Percentiles rank a stretch among this genome's conserved stretches.
Conservation (phyloP, 164 flowering plant species). For the Malania oleifera region DNA sequence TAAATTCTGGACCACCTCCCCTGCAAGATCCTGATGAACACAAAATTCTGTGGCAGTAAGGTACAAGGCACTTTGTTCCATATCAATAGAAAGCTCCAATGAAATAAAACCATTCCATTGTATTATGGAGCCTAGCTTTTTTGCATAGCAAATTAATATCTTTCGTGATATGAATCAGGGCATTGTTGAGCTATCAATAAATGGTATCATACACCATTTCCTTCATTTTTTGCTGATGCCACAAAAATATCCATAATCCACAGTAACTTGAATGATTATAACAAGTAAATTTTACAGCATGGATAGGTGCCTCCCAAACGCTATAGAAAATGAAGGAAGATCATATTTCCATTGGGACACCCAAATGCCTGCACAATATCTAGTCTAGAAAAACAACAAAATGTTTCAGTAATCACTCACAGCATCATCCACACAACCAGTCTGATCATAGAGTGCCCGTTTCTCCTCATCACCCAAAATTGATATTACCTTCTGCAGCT, state of each 20-base stretch:
- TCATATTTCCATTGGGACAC: background rate
- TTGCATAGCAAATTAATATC: too few relatives aligned
- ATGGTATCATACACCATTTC: too few relatives aligned
- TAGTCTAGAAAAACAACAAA: background rate
- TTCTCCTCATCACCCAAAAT: slow-evolving; percentile 96
- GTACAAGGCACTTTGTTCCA: background rate
- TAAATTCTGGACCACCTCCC: slow-evolving; percentile 63
- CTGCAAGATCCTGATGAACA: slow-evolving; percentile 72
- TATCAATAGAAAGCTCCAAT: too few relatives aligned
- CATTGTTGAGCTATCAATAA: too few relatives aligned
- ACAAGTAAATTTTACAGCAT: background rate
- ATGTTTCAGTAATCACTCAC: slow-evolving; percentile 40
- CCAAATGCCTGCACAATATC: background rate
- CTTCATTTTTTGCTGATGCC: too few relatives aligned
- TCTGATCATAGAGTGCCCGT: slow-evolving; percentile 89
- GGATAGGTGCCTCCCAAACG: background rate
- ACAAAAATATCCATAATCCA: too few relatives aligned
- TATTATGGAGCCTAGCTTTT: background rate
- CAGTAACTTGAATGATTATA: too few relatives aligned
- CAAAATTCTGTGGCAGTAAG: background rate
- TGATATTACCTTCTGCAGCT: slow-evolving; percentile 86
- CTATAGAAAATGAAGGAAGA: too few relatives aligned
- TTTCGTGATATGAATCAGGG: too few relatives aligned
- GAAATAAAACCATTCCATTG: background rate
- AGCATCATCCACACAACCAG: slow-evolving; percentile 94